phyloP scores from a whole-genome alignment of 306 rosid species.

The Ceratonia siliqua region DNA sequence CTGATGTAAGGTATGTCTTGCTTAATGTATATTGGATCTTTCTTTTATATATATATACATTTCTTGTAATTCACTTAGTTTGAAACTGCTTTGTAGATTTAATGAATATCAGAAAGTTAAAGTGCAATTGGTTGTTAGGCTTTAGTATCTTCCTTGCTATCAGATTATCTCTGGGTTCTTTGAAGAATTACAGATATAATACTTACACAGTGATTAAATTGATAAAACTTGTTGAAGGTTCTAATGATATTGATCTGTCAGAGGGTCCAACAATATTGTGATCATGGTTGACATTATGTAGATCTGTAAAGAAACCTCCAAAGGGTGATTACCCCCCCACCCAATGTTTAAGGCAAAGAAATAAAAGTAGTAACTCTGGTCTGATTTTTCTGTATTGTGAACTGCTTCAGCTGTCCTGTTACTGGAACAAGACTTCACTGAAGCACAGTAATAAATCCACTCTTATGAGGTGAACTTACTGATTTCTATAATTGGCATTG shows the following conservation, averaged over 20 bases:
- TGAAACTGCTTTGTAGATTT: no score
- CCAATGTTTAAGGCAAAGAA: background rate
- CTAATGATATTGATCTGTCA: background rate
- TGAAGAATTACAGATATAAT: background rate
- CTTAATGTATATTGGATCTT: no score
- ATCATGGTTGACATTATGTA: background rate
- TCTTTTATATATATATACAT: no score
- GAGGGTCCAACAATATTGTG: no score
- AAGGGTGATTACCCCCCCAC: no score
- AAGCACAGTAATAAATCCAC: background rate
- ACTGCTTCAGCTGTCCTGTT: slow-evolving; percentile 1
- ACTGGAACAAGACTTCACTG: background rate
- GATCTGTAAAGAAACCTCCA: no score
- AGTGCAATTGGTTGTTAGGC: background rate
- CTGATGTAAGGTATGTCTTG: slow-evolving; percentile 81
- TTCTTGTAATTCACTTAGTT: no score
- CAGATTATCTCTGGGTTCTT: slow-evolving; percentile 1
- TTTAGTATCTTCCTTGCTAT: slow-evolving; percentile 4
- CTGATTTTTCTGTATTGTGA: background rate
- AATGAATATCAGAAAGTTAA: no score
- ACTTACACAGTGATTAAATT: background rate
- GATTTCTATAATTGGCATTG: background rate
- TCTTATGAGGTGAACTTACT: background rate
- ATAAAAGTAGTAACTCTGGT: background rate
- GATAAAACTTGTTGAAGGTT: background rate